These are phyloP conservation scores for Fomitopsis schrenkii DNA, from an alignment of 1,284 basidiomycete species.

Conservation along the genomic window DNA sequence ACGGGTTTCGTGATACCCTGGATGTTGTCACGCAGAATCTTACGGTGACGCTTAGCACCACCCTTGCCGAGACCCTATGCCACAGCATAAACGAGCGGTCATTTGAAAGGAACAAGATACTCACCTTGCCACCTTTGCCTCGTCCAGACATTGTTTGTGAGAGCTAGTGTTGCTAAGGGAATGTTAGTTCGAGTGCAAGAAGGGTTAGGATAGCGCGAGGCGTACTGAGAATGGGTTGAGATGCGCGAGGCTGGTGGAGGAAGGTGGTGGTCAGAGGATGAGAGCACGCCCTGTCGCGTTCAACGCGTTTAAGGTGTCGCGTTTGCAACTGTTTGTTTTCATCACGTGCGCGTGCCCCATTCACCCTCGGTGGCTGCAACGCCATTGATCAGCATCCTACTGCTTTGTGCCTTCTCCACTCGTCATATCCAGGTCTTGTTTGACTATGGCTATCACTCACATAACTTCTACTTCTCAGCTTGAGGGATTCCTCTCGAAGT, in stretches of 20 bases:
- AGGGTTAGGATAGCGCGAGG: conserved; percentile 4
- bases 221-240: neutral
- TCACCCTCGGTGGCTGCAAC: too few relatives aligned
- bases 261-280: conserved; percentile 11
- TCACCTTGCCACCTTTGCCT: conserved; percentile 64
- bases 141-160: conserved; percentile 64
- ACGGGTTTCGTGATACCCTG: conserved; percentile 74
- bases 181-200: conserved; percentile 1
- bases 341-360: conserved; percentile 15
- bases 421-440: neutral
- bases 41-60: conserved; percentile 87
- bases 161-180: conserved; percentile 2
- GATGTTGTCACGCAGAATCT: conserved; percentile 88
- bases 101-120: conserved; percentile 11
- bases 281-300: conserved; percentile 10
- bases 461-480: conserved; percentile 59
- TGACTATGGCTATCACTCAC: conserved; percentile 55
- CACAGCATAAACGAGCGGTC: neutral
- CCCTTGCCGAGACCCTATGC: conserved; percentile 45
- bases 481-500: conserved; percentile 53
- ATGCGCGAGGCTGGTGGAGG: neutral
- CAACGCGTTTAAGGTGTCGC: conserved; percentile 19
- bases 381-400: neutral
- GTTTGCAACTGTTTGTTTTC: conserved; percentile 18
- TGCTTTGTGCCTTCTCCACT: neutral